phyloP scores from a whole-genome alignment of 768 basidiomycete genomes.

The Galerina sulciceps region DNA sequence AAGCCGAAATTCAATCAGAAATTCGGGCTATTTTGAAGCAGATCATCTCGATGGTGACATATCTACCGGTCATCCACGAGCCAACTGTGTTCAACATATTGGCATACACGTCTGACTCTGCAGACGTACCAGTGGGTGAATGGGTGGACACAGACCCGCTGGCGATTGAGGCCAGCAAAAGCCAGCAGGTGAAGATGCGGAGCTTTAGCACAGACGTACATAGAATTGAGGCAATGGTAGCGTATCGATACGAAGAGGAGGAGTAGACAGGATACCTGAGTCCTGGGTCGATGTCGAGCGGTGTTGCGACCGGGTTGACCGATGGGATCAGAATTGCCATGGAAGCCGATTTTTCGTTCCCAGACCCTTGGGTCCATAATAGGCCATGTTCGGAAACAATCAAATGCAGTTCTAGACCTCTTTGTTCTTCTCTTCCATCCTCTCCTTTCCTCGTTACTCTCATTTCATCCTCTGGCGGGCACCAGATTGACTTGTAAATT shows the following conservation, averaged over 20 bases:
- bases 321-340: conserved; percentile 39
- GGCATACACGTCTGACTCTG: conserved; percentile 91
- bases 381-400: conserved; percentile 14
- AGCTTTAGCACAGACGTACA: conserved; percentile 99
- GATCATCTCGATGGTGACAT: conserved; percentile 96
- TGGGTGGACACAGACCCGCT: conserved; percentile 97
- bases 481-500: conserved; percentile 40
- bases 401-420: conserved; percentile 16
- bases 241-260: conserved; percentile 90
- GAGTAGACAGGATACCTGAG: conserved; percentile 1
- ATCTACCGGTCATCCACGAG: conserved; percentile 94
- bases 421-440: conserved; percentile 21
- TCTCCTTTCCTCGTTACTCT: conserved; percentile 22
- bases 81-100: conserved; percentile 97
- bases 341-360: conserved; percentile 21
- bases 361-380: conserved; percentile 19
- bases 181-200: conserved; percentile 91
- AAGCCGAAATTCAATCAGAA: conserved; percentile 93
- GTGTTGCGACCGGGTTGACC: conserved; percentile 25
- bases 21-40: conserved; percentile 98
- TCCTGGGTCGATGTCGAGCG: conserved; percentile 6
- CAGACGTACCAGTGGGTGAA: conserved; percentile 88
- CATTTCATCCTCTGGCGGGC: conserved; percentile 52
- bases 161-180: conserved; percentile 91
- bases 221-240: conserved; percentile 96